A percentile compares a stretch with the other conserved stretches of the same genome.
Conservation (phyloP, 257 asterid species). For the Jaltomata sinuosa region DNA sequence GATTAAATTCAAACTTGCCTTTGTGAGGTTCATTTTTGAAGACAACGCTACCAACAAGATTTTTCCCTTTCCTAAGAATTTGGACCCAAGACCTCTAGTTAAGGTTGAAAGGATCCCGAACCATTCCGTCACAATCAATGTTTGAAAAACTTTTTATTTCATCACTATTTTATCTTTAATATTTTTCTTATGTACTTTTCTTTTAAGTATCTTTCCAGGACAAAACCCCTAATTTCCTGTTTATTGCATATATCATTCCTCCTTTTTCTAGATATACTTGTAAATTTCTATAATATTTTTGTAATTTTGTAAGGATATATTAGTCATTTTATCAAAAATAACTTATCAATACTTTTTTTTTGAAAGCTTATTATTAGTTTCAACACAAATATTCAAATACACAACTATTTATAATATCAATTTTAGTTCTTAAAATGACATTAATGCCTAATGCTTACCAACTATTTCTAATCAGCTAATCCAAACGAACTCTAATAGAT, state of each 20-base stretch:
- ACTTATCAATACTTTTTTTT: background rate
- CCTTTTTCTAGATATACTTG: background rate
- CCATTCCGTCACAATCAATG: background rate
- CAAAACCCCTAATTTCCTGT: background rate
- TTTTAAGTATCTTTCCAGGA: background rate
- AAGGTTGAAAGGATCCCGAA: background rate
- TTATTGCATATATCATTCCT: background rate
- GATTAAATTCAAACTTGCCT: rapidly evolving
- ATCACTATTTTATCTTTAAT: background rate
- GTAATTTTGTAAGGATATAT: background rate
- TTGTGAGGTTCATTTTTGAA: rapidly evolving
- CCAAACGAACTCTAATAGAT: background rate
- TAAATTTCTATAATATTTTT: background rate
- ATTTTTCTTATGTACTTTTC: background rate
- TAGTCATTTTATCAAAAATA: background rate
- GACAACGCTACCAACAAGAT: rapidly evolving
- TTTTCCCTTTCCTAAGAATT: background rate
- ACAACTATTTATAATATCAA: background rate
- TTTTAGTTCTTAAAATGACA: too few species aligned
- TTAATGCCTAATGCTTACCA: background rate
- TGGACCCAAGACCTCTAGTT: rapidly evolving
- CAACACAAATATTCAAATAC: background rate
- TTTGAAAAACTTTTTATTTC: background rate
- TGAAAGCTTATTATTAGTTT: background rate
- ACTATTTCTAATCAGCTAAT: background rate